Evolutionary conservation across 164 flowering plant species (phyloP).

Genomic region (Vitis amurensis): DNA sequence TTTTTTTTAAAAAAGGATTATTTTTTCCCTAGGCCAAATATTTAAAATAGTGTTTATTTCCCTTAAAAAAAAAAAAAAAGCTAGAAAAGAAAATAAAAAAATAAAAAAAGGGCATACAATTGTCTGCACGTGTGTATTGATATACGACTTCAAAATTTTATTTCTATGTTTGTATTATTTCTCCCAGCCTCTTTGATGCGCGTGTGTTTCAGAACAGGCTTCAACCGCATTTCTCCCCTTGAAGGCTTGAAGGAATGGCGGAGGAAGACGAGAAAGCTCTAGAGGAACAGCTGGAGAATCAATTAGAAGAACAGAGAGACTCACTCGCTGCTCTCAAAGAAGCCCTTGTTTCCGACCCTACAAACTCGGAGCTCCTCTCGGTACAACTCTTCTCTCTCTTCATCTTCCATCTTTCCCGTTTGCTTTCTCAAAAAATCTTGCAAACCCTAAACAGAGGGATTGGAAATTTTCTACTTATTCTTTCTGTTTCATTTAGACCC

Average conservation of each 20-base stretch:
- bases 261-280: constrained; percentile 59
- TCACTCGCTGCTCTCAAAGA: constrained; percentile 57
- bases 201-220: too few species aligned
- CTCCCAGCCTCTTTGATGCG: neutral
- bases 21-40: too few species aligned
- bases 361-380: constrained; percentile 68
- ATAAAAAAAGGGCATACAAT: too few species aligned
- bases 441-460: too few species aligned
- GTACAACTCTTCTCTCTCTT: constrained; percentile 28
- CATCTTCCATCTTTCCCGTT: neutral
- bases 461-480: too few species aligned
- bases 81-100: too few species aligned
- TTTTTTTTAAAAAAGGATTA: too few species aligned
- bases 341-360: constrained; percentile 71
- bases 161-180: neutral
- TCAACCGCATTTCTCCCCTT: too few species aligned
- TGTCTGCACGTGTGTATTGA: too few species aligned
- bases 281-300: constrained; percentile 75
- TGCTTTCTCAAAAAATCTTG: neutral
- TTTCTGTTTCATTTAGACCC: too few species aligned
- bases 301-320: constrained; percentile 75
- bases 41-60: too few species aligned
- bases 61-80: too few species aligned
- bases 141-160: neutral
- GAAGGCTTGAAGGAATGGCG: constrained; percentile 44